These are phyloP conservation scores for Lipomyces orientalis DNA, from an alignment of 805 yeast species.

Conservation along the genomic window DNA sequence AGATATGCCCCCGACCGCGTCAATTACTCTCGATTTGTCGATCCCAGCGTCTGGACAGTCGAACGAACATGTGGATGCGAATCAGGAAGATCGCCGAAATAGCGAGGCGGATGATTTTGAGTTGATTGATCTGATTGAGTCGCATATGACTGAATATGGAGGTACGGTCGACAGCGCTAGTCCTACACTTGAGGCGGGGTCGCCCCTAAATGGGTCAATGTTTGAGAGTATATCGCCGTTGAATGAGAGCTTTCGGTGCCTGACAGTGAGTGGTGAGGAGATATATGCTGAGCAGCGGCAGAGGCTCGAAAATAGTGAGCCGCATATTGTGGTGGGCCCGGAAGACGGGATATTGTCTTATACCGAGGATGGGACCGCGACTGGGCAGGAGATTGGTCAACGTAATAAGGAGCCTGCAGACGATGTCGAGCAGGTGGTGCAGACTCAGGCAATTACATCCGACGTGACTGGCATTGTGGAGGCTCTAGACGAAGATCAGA, in stretches of 20 bases:
- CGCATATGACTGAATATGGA: constrained; percentile 23
- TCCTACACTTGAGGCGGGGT: constrained; percentile 6
- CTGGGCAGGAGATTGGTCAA: background rate
- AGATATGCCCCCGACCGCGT: background rate
- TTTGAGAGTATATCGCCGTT: constrained; percentile 6
- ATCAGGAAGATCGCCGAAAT: background rate
- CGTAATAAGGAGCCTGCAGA: background rate
- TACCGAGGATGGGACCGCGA: no score
- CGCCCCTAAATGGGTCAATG: constrained; percentile 10
- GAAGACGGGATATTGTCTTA: background rate
- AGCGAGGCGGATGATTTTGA: constrained; percentile 24
- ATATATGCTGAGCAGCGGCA: background rate
- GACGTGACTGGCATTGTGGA: background rate
- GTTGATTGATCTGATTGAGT: constrained; percentile 23
- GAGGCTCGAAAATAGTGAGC: background rate
- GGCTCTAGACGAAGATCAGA: background rate
- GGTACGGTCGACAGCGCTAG: background rate
- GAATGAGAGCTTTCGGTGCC: background rate
- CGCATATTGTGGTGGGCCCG: background rate
- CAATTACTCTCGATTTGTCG: background rate
- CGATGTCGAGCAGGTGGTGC: background rate
- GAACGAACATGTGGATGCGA: background rate
- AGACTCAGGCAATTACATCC: background rate
- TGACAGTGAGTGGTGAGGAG: background rate
- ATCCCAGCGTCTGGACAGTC: background rate